These are phyloP conservation scores for Agrocybe pediades DNA, from an alignment of 768 basidiomycete genomes.

Conservation along the genomic window DNA sequence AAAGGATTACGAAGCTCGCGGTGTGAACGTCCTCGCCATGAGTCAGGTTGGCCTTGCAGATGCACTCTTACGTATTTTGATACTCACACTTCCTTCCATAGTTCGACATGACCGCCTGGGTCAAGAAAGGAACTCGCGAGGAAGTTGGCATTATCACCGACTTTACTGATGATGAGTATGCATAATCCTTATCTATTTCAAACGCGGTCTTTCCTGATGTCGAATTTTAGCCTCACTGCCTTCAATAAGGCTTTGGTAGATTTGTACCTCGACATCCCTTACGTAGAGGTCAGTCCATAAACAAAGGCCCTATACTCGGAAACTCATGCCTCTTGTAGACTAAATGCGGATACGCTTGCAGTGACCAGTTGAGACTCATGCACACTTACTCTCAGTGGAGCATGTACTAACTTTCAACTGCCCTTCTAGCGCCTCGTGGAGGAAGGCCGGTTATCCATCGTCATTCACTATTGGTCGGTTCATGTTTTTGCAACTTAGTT, in stretches of 20 bases:
- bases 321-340: conserved; percentile 48
- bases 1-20: conserved; percentile 62
- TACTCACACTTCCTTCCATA: conserved; percentile 29
- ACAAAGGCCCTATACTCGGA: conserved; percentile 2
- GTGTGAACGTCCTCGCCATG: conserved; percentile 77
- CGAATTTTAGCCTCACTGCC: conserved; percentile 61
- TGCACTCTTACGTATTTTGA: conserved; percentile 7
- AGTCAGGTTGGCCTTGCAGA: conserved; percentile 56
- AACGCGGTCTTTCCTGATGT: conserved; percentile 9
- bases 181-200: conserved; percentile 13
- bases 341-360: conserved; percentile 92
- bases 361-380: conserved; percentile 70
- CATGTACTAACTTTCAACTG: conserved; percentile 26
- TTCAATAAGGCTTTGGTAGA: conserved; percentile 81
- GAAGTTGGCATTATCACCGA: conserved; percentile 87
- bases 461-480: conserved; percentile 79
- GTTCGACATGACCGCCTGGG: conserved; percentile 96
- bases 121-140: conserved; percentile 77
- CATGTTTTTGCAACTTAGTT: too few species aligned
- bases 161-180: conserved; percentile 66
- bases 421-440: conserved; percentile 70
- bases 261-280: conserved; percentile 82
- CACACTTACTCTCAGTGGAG: conserved; percentile 26
- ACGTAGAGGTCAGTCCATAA: conserved; percentile 49
- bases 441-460: conserved; percentile 82